Evolutionary conservation across 1,139 yeast species (phyloP).

Genomic region (Pichia sp.): DNA sequence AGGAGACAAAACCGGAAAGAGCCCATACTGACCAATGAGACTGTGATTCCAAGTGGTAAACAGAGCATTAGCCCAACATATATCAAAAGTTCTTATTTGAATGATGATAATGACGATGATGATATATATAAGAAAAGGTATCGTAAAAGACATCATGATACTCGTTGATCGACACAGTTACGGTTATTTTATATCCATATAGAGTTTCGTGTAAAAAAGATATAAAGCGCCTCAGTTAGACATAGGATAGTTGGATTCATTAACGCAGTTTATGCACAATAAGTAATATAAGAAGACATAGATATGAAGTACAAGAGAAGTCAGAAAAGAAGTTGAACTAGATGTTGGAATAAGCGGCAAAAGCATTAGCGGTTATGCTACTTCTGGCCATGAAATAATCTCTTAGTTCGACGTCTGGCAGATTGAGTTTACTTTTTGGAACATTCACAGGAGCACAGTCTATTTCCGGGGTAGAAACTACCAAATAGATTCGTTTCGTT

Average conservation of each 20-base stretch:
- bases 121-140: too few species aligned
- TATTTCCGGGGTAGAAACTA: conserved; percentile 23
- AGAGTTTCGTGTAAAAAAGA: too few species aligned
- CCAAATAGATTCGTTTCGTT: conserved; percentile 16
- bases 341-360: conserved; percentile 7
- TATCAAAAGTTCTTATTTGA: too few species aligned
- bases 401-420: conserved; percentile 4
- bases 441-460: conserved; percentile 22
- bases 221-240: neutral
- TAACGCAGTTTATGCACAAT: neutral
- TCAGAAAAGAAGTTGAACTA: neutral
- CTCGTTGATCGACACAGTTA: too few species aligned
- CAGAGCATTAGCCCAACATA: too few species aligned
- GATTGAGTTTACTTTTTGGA: neutral
- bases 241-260: neutral
- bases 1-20: too few species aligned
- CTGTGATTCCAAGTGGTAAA: too few species aligned
- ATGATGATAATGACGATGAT: too few species aligned
- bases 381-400: conserved; percentile 23
- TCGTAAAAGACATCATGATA: too few species aligned
- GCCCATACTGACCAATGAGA: too few species aligned
- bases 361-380: conserved; percentile 19
- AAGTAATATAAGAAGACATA: neutral
- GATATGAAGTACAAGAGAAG: neutral
- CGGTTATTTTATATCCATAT: too few species aligned